Conservation (phyloP, 202 grass and related monocot species). For the Schoenoplectus triqueter region DNA sequence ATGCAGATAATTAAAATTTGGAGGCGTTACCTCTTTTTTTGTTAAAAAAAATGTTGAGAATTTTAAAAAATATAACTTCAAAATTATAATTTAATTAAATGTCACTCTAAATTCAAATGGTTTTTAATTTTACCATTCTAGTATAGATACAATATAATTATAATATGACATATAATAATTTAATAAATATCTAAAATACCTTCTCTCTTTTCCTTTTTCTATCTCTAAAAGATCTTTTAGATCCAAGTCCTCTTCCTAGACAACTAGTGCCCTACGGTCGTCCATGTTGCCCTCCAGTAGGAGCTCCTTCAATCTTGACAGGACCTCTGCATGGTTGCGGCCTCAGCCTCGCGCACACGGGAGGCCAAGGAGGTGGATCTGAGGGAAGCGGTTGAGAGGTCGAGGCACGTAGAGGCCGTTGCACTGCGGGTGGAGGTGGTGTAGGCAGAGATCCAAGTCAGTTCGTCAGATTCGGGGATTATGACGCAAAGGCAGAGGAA, state of each 20-base stretch:
- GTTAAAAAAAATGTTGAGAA: too few relatives aligned
- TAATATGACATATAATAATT: too few relatives aligned
- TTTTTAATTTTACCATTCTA: too few relatives aligned
- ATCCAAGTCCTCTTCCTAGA: conserved; percentile 76
- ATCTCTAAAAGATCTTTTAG: neutral
- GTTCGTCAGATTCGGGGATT: conserved; percentile 17
- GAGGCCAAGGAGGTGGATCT: conserved; percentile 55
- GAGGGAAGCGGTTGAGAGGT: conserved; percentile 46
- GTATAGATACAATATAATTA: too few relatives aligned
- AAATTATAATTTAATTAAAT: too few relatives aligned
- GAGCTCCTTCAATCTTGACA: conserved; percentile 71
- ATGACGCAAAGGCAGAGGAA: neutral
- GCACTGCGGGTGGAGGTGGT: conserved; percentile 45
- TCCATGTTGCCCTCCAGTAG: conserved; percentile 82
- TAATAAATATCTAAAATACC: too few relatives aligned
- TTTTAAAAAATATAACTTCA: too few relatives aligned
- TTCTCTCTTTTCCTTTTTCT: too few relatives aligned
- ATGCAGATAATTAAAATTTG: too few relatives aligned
- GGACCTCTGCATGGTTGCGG: conserved; percentile 56
- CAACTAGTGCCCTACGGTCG: conserved; percentile 85
- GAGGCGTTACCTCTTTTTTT: too few relatives aligned
- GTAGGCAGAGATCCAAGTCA: conserved; percentile 47
- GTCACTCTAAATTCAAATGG: too few relatives aligned
- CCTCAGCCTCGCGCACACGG: conserved; percentile 47
- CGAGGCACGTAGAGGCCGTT: conserved; percentile 64